Evolutionary conservation across 2,329 filamentous ascomycete genomes (phyloP).

Genomic region (Sporothrix schenckii): DNA sequence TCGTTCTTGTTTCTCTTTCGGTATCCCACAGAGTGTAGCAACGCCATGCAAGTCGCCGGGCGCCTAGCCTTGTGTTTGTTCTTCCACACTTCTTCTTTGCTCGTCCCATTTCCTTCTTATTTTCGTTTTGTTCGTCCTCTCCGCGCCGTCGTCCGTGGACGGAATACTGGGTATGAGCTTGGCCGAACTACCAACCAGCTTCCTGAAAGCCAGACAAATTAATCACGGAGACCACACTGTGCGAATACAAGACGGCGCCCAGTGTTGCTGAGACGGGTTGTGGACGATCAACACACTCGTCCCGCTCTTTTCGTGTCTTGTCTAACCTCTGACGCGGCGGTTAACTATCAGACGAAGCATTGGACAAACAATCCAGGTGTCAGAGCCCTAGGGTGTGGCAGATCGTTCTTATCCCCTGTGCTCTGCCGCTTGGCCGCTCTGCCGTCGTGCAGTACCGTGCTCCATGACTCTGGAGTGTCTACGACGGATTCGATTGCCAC

Average conservation of each 20-base stretch:
- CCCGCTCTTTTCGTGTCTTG: conserved; percentile 17
- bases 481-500: background rate
- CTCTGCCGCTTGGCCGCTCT: conserved; percentile 18
- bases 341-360: conserved; percentile 20
- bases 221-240: conserved; percentile 26
- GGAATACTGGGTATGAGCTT: background rate
- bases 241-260: conserved; percentile 22
- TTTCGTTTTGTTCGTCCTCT: background rate
- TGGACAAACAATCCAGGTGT: conserved; percentile 22
- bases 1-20: background rate
- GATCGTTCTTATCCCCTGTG: conserved; percentile 18
- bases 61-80: background rate
- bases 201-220: conserved; percentile 9
- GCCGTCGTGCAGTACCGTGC: background rate
- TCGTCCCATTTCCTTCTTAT: background rate
- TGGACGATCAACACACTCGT: conserved; percentile 14
- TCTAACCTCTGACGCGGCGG: background rate
- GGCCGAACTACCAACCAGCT: background rate
- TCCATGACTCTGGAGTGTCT: background rate
- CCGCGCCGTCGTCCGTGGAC: background rate
- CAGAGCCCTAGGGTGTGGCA: conserved; percentile 22
- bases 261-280: conserved; percentile 20
- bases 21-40: background rate
- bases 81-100: background rate
- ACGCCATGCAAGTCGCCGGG: background rate